Conservation (phyloP, 106 monocot genomes). For the Cymbidium sinense region DNA sequence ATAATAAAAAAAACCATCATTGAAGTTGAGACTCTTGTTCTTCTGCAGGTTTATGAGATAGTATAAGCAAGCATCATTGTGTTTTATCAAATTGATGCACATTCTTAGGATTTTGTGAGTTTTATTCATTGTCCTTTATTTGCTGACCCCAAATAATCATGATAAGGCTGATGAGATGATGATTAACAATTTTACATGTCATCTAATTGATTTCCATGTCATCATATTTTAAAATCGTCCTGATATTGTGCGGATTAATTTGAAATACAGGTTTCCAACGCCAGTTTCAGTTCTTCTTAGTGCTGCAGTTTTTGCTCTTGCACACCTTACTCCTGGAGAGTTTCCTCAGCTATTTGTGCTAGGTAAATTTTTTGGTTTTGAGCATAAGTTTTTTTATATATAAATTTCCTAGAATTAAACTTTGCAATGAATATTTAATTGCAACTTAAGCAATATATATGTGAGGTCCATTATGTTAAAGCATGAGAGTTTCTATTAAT, state of each 20-base stretch:
- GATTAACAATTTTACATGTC: background rate
- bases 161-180: background rate
- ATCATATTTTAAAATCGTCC: background rate
- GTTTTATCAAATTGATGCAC: background rate
- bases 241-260: background rate
- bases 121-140: background rate
- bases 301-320: constrained; percentile 81
- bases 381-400: background rate
- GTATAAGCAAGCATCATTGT: background rate
- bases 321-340: constrained; percentile 92
- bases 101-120: background rate
- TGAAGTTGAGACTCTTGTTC: constrained; percentile 1
- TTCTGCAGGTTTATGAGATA: background rate
- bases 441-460: background rate
- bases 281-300: constrained; percentile 70
- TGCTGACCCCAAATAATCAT: background rate
- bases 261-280: constrained; percentile 62
- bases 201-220: background rate
- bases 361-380: constrained; percentile 27
- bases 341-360: constrained; percentile 90
- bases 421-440: background rate
- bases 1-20: background rate
- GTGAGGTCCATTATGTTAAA: too few species aligned
- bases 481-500: too few species aligned
- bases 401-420: background rate